Evolutionary conservation across 2,329 filamentous ascomycete species (phyloP), one percentile per base, ranked within the genome.

Genomic region (Colletotrichum coccodes): DNA sequence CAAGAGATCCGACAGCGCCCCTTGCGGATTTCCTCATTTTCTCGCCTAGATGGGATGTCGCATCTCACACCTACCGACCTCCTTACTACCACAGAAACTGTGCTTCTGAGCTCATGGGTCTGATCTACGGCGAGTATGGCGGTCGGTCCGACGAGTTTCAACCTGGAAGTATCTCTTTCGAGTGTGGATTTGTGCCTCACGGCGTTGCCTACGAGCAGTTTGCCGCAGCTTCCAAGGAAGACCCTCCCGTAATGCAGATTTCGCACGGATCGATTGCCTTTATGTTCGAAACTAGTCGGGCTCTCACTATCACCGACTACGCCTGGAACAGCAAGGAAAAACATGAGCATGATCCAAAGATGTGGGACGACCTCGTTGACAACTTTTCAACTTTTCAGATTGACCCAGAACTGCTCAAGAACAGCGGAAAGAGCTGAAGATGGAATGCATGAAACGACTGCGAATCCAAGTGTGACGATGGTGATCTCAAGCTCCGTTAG

Each of bases 1-100:
- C 87, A 23, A 82, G 80, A 18, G 81, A 84, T 54, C 82, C 85
- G 0, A 85, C 86, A 9, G 87, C 87, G 0, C 85, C 88, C 2
- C 78, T 89, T 3, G 86, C 86, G 0, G 91, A 92, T 77, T 92
- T 92, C 71, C 84, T 92, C 52, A 88, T 90, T 77, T 92, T 92
- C 77, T 88, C 89, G 0, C 89, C 90, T 0, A 84, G 89, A 21
- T 92, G 90, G 90, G 84, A 90, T 16, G 87, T 91, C 1, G 85
- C 86, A 0, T 85, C 87, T 53, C 84, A 85, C 66, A 91, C 90
- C 0, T 91, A 90, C 79, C 84, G 89, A 0, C 88, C 88, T 1
- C 90, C 90, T 0, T 92, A 90, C 78, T 92, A 91, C 76, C 90
- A 91, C 75, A 83, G 88, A 52, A 90, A 89, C 75, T 84, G 83